A percentile compares a stretch with the other conserved stretches of the same genome.
Conservation (phyloP, 495 filamentous ascomycete genomes). For the Neohortaea acidophila region DNA sequence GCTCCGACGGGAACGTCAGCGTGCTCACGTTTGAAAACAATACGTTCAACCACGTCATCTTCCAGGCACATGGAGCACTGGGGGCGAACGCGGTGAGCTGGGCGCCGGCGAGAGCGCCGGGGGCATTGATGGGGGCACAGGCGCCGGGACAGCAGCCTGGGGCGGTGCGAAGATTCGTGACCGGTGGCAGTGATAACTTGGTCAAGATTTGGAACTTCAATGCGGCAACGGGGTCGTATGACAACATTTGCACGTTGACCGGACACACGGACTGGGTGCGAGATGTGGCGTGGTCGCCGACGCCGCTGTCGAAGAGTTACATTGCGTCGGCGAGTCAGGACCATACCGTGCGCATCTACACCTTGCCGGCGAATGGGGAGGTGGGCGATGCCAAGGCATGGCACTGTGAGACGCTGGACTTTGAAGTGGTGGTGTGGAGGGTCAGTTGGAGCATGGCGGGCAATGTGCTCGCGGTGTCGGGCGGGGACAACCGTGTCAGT, state of each 20-base stretch:
- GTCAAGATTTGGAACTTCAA: slow-evolving; percentile 75
- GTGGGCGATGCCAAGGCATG: slow-evolving; percentile 32
- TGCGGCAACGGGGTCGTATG: slow-evolving; percentile 40
- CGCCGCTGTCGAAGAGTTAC: slow-evolving; percentile 83
- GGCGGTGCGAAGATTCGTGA: slow-evolving; percentile 68
- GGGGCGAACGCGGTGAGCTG: slow-evolving; percentile 38
- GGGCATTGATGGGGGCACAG: slow-evolving; percentile 61
- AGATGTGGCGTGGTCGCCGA: slow-evolving; percentile 93
- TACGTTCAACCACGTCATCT: slow-evolving; percentile 66
- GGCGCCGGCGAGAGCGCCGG: slow-evolving; percentile 50
- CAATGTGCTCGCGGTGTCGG: slow-evolving; percentile 85
- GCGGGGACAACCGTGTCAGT: slow-evolving; percentile 92
- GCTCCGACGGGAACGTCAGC: slow-evolving; percentile 77
- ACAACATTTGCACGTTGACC: slow-evolving; percentile 35
- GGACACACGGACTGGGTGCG: slow-evolving; percentile 97
- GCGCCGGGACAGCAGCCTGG: slow-evolving; percentile 37
- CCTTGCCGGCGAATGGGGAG: slow-evolving; percentile 35
- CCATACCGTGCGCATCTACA: slow-evolving; percentile 96
- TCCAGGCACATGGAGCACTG: slow-evolving; percentile 86
- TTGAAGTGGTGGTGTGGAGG: slow-evolving; percentile 83
- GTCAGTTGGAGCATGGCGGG: slow-evolving; percentile 97
- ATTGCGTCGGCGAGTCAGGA: slow-evolving; percentile 92
- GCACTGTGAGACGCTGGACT: slow-evolving; percentile 66
- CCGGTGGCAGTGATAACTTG: slow-evolving; percentile 80
- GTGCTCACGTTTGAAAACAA: slow-evolving; percentile 96